Percentiles rank a stretch among this genome's conserved stretches.
Evolutionary conservation across 1,139 yeast species (phyloP).

Genomic region (Geotrichum klebahnii): DNA sequence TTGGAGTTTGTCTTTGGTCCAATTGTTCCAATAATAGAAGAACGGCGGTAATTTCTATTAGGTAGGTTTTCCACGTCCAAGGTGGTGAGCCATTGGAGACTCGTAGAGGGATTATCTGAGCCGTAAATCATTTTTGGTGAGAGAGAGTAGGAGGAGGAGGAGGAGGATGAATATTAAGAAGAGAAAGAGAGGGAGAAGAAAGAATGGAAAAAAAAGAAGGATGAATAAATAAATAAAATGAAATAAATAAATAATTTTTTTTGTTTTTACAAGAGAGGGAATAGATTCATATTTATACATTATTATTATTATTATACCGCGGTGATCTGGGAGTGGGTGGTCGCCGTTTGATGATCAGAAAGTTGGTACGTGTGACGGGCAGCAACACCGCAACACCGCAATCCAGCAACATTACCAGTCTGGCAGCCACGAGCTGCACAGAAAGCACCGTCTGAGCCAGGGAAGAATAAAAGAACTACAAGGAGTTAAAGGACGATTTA

Average conservation of each 20-base stretch:
- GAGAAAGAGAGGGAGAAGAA: conserved; percentile 7
- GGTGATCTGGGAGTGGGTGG: too few species aligned
- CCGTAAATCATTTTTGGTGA: conserved; percentile 31
- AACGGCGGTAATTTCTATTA: conserved; percentile 82
- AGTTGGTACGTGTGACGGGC: too few species aligned
- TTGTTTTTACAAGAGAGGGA: conserved; percentile 4
- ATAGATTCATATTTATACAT: background rate
- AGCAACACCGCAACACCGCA: too few species aligned
- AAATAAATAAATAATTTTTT: background rate
- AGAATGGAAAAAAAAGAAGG: conserved; percentile 4
- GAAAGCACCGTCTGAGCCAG: too few species aligned
- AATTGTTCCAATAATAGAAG: conserved; percentile 95
- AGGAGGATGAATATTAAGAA: background rate
- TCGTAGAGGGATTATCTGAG: conserved; percentile 37
- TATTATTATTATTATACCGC: background rate
- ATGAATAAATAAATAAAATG: conserved; percentile 3
- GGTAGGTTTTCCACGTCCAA: conserved; percentile 77
- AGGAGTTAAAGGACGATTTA: too few species aligned
- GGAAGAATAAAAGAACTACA: too few species aligned
- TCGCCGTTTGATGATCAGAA: too few species aligned
- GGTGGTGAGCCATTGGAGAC: conserved; percentile 73
- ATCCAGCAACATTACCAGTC: too few species aligned
- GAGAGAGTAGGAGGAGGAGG: background rate
- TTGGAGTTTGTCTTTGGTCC: conserved; percentile 94
- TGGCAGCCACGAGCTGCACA: too few species aligned